A percentile compares a stretch with the other conserved stretches of the same genome.
Evolutionary conservation across 2,329 filamentous ascomycete genomes (phyloP).

Genomic region (Colletotrichum liaoningense): DNA sequence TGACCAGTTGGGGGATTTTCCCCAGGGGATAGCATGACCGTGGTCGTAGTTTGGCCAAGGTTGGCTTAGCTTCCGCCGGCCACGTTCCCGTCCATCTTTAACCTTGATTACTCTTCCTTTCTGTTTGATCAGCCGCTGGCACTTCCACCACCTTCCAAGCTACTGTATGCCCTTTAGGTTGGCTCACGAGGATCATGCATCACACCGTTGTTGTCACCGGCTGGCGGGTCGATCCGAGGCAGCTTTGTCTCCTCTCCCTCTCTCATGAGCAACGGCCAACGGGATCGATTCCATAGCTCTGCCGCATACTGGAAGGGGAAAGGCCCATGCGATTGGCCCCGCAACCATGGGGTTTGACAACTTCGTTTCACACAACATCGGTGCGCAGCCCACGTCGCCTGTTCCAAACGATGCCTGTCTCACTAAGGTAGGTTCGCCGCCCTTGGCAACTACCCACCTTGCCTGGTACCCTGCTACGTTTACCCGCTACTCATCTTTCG

Average conservation of each 20-base stretch:
- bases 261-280: neutral
- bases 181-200: neutral
- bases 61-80: neutral
- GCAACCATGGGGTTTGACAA: neutral
- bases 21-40: neutral
- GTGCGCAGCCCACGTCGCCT: constrained; percentile 7
- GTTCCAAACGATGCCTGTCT: constrained; percentile 24
- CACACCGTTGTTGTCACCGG: neutral
- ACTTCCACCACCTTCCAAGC: too few relatives aligned
- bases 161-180: too few relatives aligned
- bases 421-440: neutral
- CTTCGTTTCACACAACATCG: constrained; percentile 20
- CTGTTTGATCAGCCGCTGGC: constrained; percentile 1
- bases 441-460: neutral
- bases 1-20: neutral
- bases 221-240: neutral
- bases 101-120: neutral
- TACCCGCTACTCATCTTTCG: neutral
- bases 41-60: neutral
- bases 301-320: neutral
- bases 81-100: neutral
- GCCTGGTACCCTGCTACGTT: too few relatives aligned
- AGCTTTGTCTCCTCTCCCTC: neutral
- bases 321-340: constrained; percentile 17
- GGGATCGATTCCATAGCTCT: neutral